Percentiles rank a stretch among this genome's conserved stretches.
These are phyloP conservation scores for Penicillium vulpinum DNA, from an alignment of 2,329 filamentous ascomycete genomes.

Conservation along the genomic window DNA sequence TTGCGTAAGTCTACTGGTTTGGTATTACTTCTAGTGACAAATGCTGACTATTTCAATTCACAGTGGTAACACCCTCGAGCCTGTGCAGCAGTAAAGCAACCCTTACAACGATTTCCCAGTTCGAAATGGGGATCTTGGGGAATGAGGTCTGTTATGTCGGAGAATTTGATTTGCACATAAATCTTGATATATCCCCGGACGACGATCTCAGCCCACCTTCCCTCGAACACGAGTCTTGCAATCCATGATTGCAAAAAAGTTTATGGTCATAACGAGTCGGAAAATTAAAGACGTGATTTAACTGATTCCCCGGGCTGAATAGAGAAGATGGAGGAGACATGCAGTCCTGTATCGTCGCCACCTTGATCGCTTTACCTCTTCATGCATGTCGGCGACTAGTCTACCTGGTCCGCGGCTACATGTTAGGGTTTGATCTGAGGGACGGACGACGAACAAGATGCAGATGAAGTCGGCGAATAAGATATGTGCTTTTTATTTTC, in stretches of 20 bases:
- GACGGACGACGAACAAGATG: constrained; percentile 20
- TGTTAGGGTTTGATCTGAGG: constrained; percentile 6
- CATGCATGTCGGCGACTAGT: constrained; percentile 4
- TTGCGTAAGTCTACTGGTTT: constrained; percentile 46
- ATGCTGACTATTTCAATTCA: constrained; percentile 10
- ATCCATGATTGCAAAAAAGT: constrained; percentile 27
- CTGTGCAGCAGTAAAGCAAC: constrained; percentile 40
- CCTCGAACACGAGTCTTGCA: constrained; percentile 20
- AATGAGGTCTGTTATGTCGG: constrained; percentile 13
- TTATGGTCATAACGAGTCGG: constrained; percentile 33
- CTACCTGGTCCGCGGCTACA: not conserved
- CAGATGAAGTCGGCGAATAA: constrained; percentile 31
- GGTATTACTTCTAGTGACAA: not conserved
- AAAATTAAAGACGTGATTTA: constrained; percentile 30
- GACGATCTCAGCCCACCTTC: constrained; percentile 17
- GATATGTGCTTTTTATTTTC: constrained; percentile 29
- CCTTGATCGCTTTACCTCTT: constrained; percentile 18
- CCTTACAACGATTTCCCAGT: constrained; percentile 19
- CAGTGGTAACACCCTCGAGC: constrained; percentile 51
- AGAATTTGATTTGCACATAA: constrained; percentile 13
- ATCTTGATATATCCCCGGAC: constrained; percentile 3
- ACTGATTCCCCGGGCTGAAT: constrained; percentile 32
- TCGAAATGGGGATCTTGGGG: constrained; percentile 11
- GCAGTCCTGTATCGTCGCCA: constrained; percentile 19
- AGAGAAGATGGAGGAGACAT: constrained; percentile 29